These are phyloP conservation scores for Marsdenia floribunda DNA, from an alignment of 257 asterid genomes.

Conservation along the genomic window DNA sequence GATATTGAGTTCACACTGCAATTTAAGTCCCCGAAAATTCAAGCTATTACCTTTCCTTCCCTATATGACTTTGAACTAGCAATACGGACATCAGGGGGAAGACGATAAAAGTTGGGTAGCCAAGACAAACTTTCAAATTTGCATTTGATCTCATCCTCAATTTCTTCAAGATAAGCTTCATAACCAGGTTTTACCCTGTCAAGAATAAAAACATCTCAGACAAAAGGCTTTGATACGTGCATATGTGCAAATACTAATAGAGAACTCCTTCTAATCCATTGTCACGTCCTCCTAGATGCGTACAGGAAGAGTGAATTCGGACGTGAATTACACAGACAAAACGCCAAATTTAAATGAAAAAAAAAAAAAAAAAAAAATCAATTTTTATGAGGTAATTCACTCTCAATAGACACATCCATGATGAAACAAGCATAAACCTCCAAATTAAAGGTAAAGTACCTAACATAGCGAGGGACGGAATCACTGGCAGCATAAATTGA, in stretches of 20 bases:
- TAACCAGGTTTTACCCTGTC: conserved; percentile 76
- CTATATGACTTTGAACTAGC: conserved; percentile 73
- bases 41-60: conserved; percentile 62
- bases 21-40: background rate
- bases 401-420: background rate
- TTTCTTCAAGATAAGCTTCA: conserved; percentile 43
- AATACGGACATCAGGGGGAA: conserved; percentile 61
- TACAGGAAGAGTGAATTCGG: background rate
- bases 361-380: background rate
- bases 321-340: background rate
- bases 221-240: background rate
- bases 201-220: conserved; percentile 9
- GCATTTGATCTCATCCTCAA: conserved; percentile 61
- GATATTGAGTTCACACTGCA: background rate
- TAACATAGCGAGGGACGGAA: conserved; percentile 78
- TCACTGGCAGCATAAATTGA: conserved; percentile 53
- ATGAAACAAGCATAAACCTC: background rate
- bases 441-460: conserved; percentile 36
- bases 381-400: background rate
- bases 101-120: conserved; percentile 72
- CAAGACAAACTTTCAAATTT: conserved; percentile 56
- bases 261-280: too few relatives aligned
- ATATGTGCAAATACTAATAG: conserved; percentile 3
- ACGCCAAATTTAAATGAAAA: background rate
- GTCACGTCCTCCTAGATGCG: background rate